Conservation (phyloP, 208 protist species). For the Trypanosomatidae sp. region DNA sequence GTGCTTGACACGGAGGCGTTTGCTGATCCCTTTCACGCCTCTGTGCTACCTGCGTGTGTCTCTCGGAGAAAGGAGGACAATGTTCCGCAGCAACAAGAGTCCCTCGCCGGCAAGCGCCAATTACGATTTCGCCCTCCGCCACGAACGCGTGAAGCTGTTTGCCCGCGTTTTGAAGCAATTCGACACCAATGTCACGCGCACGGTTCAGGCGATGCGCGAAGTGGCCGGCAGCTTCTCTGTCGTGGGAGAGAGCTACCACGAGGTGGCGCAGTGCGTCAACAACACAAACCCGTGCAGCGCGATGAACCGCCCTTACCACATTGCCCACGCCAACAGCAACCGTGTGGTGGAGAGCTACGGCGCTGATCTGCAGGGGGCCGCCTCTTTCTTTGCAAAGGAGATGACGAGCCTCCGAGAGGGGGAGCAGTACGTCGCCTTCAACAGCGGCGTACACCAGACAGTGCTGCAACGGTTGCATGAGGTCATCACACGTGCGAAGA, state of each 20-base stretch:
- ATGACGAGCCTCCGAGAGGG: conserved; percentile 40
- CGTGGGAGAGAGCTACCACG: conserved; percentile 44
- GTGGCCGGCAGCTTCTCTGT: conserved; percentile 31
- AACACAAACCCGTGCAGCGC: conserved; percentile 27
- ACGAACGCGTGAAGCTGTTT: conserved; percentile 46
- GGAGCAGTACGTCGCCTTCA: conserved; percentile 32
- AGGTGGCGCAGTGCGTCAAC: conserved; percentile 46
- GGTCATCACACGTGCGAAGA: conserved; percentile 30
- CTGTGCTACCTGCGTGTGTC: too few relatives aligned
- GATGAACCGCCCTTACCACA: conserved; percentile 9
- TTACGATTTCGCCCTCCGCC: conserved; percentile 48
- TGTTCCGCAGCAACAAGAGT: too few relatives aligned
- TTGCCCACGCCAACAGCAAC: conserved; percentile 11
- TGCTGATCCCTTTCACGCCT: too few relatives aligned
- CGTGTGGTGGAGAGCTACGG: conserved; percentile 27
- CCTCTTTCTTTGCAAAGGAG: conserved; percentile 35
- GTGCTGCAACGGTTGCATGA: conserved; percentile 33
- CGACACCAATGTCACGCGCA: conserved; percentile 26
- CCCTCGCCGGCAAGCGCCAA: conserved; percentile 37
- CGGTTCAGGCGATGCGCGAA: conserved; percentile 34
- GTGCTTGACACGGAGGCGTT: too few relatives aligned
- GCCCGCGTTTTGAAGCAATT: conserved; percentile 37
- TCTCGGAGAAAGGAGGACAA: too few relatives aligned
- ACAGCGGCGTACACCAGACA: conserved; percentile 21
- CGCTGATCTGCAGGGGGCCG: conserved; percentile 26